Conservation (phyloP, 352 stramenopile genomes). For the Pythium brassicae region DNA sequence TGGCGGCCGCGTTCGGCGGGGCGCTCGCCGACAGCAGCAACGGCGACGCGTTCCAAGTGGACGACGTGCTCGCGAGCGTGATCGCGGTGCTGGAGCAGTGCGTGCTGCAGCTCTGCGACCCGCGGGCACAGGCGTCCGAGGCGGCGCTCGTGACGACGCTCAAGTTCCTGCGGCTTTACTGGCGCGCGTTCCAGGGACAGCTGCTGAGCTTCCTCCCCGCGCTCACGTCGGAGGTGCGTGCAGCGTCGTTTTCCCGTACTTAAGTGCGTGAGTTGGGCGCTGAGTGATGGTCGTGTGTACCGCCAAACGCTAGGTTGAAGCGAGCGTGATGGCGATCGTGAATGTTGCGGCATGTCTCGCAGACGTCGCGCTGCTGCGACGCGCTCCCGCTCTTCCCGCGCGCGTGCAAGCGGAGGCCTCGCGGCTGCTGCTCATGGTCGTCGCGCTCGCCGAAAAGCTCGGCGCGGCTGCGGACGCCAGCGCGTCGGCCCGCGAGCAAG, state of each 20-base stretch:
- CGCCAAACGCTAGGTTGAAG: no score
- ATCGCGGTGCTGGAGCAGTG: slow-evolving; percentile 28
- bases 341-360: slow-evolving; percentile 36
- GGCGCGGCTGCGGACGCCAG: slow-evolving; percentile 3
- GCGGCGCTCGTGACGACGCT: slow-evolving; percentile 9
- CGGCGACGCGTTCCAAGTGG: slow-evolving; percentile 16
- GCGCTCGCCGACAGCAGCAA: slow-evolving; percentile 4
- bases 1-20: slow-evolving; percentile 24
- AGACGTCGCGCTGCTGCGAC: slow-evolving; percentile 11
- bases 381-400: neutral
- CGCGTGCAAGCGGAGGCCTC: slow-evolving; percentile 24
- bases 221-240: slow-evolving; percentile 17
- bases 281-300: no score
- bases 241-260: no score
- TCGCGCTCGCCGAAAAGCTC: slow-evolving; percentile 32
- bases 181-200: slow-evolving; percentile 58
- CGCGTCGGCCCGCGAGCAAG: slow-evolving; percentile 4
- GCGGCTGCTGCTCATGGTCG: slow-evolving; percentile 24
- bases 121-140: neutral
- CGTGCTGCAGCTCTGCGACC: slow-evolving; percentile 12
- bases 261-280: no score
- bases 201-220: slow-evolving; percentile 22
- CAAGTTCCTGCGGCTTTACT: slow-evolving; percentile 49
- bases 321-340: slow-evolving; percentile 30
- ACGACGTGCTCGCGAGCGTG: slow-evolving; percentile 25